A percentile compares a stretch with the other conserved stretches of the same genome.
Evolutionary conservation across 2,329 filamentous ascomycete species (phyloP).

Genomic region (Trichoderma breve): DNA sequence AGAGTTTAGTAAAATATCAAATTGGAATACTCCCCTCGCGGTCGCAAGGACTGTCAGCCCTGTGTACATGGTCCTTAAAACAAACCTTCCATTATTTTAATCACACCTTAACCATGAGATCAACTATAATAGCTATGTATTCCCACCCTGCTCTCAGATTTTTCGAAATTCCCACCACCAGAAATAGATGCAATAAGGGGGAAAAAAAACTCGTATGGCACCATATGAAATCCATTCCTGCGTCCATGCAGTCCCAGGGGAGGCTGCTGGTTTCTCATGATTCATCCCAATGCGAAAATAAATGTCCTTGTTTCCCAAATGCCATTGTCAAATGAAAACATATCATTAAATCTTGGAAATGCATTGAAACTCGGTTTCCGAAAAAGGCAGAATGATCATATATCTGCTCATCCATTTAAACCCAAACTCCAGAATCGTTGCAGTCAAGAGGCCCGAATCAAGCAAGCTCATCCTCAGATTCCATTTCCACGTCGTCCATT

Average conservation of each 20-base stretch:
- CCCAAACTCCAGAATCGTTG: background rate
- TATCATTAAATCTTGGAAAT: background rate
- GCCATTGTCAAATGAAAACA: background rate
- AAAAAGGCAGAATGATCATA: background rate
- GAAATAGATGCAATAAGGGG: background rate
- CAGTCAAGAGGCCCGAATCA: background rate
- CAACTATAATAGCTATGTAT: background rate
- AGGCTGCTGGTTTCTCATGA: background rate
- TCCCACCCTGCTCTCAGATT: background rate
- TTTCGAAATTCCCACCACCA: background rate
- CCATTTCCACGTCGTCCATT: conserved; percentile 4
- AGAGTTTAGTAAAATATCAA: too few relatives aligned
- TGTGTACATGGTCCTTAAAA: background rate
- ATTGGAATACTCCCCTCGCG: too few relatives aligned
- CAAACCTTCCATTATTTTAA: too few relatives aligned
- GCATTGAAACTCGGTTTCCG: background rate
- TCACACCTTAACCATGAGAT: too few relatives aligned
- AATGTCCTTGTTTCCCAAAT: background rate
- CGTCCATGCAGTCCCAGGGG: background rate
- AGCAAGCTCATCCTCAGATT: conserved; percentile 20
- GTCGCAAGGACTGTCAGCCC: too few relatives aligned
- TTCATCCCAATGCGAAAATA: background rate
- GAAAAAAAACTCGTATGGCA: background rate
- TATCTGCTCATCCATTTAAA: background rate
- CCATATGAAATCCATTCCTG: background rate